Evolutionary conservation across 2,329 filamentous ascomycete genomes (phyloP), one percentile per base, ranked within the genome.

Genomic region (Botryosphaeria dothidea): DNA sequence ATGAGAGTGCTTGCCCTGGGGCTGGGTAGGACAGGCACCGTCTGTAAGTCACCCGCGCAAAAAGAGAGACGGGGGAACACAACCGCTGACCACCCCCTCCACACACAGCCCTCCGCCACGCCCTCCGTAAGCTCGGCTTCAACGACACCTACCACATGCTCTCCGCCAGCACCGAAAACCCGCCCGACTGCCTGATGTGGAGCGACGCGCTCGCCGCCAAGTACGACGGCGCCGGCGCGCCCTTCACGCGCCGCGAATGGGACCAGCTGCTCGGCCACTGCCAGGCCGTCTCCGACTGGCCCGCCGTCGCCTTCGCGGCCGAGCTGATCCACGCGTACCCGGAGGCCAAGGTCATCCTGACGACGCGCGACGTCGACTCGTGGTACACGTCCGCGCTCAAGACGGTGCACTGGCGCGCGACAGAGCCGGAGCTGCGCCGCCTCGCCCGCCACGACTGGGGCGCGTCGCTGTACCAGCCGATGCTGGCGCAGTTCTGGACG

Each of bases 391-490:
- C 23, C 21, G 8, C 7, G 4, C 21, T 23, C 19, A 23, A 48
- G 21, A 48, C 45, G 19, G 19, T 65, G 62, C 45, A 52, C 29
- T 34, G 27, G 25, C 49, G 49, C 49, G 49, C 49, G 8, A 34
- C 43, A 23, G 36, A 17, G 27, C 9, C n/a, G 4, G 19, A 36
- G 31, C n/a, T 65, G 21, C 5, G 73, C 72, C 29, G 56, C 34
- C 1, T 67, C 63, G 11, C 72, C 71, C 41, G 71, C 69, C 29
- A 65, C 67, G 5, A 74, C 23, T 65, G n/a, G 41, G 21, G 8
- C 36, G 31, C 25, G 9, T 54, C 25, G 19, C 38, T 21, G 13
- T 46, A 90, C 80, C 85, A 89, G 73, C 87, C 87, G 15, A 13
- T 52, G 25, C 19, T 60, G 19, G 7, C 49, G 0, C 21, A 31